Evolutionary conservation across 2,329 filamentous ascomycete genomes (phyloP).

Genomic region (Neopestalotiopsis sp.): DNA sequence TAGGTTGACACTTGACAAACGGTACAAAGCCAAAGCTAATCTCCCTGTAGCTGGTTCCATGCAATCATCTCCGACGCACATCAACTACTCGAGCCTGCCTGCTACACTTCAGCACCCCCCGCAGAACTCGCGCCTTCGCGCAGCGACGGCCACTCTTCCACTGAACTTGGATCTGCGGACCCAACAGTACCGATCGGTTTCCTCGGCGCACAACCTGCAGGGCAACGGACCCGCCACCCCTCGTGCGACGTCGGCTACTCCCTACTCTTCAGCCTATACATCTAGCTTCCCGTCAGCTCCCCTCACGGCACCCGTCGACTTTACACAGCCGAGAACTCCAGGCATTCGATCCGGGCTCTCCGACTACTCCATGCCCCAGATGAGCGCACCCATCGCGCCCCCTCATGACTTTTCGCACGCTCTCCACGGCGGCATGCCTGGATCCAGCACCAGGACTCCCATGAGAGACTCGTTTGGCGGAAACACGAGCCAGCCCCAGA

Average conservation of each 20-base stretch:
- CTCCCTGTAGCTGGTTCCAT: conserved; percentile 45
- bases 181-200: conserved; percentile 37
- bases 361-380: conserved; percentile 58
- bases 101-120: conserved; percentile 47
- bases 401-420: conserved; percentile 57
- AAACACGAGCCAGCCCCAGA: conserved; percentile 32
- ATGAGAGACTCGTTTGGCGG: conserved; percentile 51
- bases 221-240: conserved; percentile 36
- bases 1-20: conserved; percentile 37
- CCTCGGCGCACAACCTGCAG: conserved; percentile 33
- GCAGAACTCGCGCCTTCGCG: conserved; percentile 52
- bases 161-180: conserved; percentile 35
- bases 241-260: conserved; percentile 44
- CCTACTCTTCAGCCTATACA: conserved; percentile 51
- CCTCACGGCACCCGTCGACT: conserved; percentile 58
- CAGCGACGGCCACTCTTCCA: conserved; percentile 43
- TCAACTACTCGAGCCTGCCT: conserved; percentile 52
- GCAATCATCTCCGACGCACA: conserved; percentile 52
- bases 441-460: conserved; percentile 45
- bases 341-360: conserved; percentile 39
- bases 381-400: conserved; percentile 59
- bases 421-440: conserved; percentile 47
- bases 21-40: neutral
- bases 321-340: conserved; percentile 51
- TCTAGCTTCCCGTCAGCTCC: conserved; percentile 59